Base-by-base conservation (phyloP, 768 basidiomycete species). In the Lentinula sp. region DNA sequence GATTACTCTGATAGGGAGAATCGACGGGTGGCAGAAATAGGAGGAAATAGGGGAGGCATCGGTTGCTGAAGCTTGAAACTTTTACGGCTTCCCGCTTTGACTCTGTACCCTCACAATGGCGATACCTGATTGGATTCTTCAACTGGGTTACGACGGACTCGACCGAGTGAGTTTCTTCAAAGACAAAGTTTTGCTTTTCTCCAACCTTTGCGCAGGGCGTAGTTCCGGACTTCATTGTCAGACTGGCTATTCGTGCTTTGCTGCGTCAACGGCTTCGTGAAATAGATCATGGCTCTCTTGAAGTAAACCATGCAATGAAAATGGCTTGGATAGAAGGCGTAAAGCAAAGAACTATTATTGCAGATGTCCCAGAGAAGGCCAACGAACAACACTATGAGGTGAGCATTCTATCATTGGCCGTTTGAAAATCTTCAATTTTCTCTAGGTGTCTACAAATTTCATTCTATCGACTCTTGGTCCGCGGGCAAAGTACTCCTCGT, bases 321-420 rank as follows among this genome's bases (percentile, higher is more conserved):
- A 86, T 87, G 84, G 72, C 78, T 55, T 88, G 82, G 79, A 85
- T 90, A 42, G 80, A 84, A 59, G 77, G 67, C 54, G 81, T 87
- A 28, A 78, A 80, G 20, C 72, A 75, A 0, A 72, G 82, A 15
- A 67, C 64, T 3, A 78, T 75, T 33, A 88, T 88, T 61, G 86
- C 87, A 3, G 85, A 83, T 62, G 76, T 81, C 10, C 80, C 86
- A 0, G 79, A 83, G 42, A 86, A 85, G 67, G 88, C 87, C 18
- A 90, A 90, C 64, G 84, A 89, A 67, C 88, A 89, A 69, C 87
- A 90, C 66, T 90, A 90, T 69, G 87, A 90, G 75, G 87, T 86
- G 60, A 65, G 12, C 1, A 16, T 3, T 12, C n/a, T n/a, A 70
- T 69, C 12, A 33, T 20, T 37, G 20, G 28, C 59, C 32, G 23